phyloP scores from a whole-genome alignment of 108 stramenopile genomes.

The Hondaea fermentalgiana region DNA sequence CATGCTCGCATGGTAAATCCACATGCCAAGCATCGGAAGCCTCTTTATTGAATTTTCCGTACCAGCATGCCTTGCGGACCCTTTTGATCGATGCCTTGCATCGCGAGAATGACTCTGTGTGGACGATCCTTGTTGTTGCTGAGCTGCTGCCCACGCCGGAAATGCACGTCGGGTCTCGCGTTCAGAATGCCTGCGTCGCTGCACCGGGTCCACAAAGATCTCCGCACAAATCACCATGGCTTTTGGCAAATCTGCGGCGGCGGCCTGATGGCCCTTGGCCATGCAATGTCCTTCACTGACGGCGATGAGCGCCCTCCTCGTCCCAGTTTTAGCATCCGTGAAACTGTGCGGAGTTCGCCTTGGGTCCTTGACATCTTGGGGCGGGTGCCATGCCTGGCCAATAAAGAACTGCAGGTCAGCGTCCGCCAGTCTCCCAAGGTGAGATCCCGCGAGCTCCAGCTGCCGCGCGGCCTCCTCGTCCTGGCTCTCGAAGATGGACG shows the following conservation, averaged over 20 bases:
- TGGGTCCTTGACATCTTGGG: neutral
- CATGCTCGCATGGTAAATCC: neutral
- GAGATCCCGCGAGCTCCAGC: neutral
- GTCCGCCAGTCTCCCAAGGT: neutral
- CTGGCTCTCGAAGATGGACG: neutral
- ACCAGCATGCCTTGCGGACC: neutral
- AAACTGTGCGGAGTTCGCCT: neutral
- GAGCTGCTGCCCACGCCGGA: neutral
- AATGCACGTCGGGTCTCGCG: neutral
- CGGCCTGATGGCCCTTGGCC: too few relatives aligned
- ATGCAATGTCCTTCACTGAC: neutral
- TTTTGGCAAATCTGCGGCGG: too few relatives aligned
- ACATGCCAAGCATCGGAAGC: neutral
- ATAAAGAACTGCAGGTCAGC: neutral
- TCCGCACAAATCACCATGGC: neutral
- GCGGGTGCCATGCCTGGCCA: neutral
- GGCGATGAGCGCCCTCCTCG: neutral
- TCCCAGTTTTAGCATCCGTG: neutral
- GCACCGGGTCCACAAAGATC: neutral
- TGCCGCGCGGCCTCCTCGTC: neutral
- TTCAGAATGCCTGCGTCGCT: neutral
- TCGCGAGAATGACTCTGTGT: neutral
- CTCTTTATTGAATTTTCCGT: neutral
- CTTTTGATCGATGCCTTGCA: neutral
- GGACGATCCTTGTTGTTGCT: neutral